Conservation (phyloP, 2,329 filamentous ascomycete species). For the Aspergillus thermomutatus region DNA sequence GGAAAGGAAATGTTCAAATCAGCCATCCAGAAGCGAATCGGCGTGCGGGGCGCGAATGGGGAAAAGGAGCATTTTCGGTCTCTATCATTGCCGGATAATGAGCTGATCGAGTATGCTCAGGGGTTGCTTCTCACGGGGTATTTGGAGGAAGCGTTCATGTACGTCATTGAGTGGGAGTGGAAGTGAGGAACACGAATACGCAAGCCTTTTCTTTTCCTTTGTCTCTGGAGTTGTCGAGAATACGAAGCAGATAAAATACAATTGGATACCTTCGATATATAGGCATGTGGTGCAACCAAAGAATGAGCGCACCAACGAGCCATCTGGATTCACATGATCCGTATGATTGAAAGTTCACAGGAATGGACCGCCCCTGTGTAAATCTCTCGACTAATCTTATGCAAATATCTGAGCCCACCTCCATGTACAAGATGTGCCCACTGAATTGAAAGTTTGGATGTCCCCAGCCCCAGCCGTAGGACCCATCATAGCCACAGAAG, state of each 20-base stretch:
- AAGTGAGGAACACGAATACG: conserved; percentile 1
- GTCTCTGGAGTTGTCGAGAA: neutral
- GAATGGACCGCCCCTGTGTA: too few species aligned
- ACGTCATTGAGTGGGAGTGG: conserved; percentile 31
- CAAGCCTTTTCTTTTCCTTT: neutral
- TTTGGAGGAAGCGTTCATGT: conserved; percentile 28
- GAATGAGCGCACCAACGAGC: too few species aligned
- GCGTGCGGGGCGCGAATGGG: conserved; percentile 19
- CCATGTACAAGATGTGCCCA: too few species aligned
- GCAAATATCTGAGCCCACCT: too few species aligned
- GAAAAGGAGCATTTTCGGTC: conserved; percentile 21
- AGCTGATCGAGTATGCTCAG: conserved; percentile 30
- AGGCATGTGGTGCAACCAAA: neutral
- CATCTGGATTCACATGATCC: too few species aligned
- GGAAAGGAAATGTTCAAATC: conserved; percentile 26
- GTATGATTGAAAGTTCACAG: too few species aligned
- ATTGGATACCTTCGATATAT: neutral
- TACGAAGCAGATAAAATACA: too few species aligned
- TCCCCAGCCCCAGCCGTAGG: too few species aligned
- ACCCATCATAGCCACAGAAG: too few species aligned
- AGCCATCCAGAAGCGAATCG: conserved; percentile 23
- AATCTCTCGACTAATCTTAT: too few species aligned
- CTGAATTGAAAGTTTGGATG: too few species aligned
- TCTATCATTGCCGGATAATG: conserved; percentile 19
- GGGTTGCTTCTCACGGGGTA: conserved; percentile 24